Evolutionary conservation across 768 basidiomycete genomes (phyloP), one percentile per base, ranked within the genome.

Genomic region (Hirschioporus abietinus): DNA sequence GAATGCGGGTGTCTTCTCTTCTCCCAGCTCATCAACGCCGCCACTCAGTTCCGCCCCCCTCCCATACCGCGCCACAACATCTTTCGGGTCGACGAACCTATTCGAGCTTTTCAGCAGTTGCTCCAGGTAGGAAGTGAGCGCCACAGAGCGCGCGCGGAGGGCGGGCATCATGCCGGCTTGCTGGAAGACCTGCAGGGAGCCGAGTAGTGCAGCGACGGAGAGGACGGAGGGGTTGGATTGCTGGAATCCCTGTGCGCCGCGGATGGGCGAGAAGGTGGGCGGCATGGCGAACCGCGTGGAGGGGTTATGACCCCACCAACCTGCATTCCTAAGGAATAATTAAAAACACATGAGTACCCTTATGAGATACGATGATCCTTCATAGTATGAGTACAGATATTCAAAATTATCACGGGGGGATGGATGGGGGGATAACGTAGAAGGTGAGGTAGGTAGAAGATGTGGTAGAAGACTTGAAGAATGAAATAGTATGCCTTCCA

Each of bases 281-380:
- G 91, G 89, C 96, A 99, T 99, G 65, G 84, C 80, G 80, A 99
- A 99, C 34, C 97, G 89, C 52, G 95, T 96, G 64, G 80, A 74
- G 30, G 88, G 83, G 72, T 94, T 88, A 75, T 98, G 95, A 60
- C 97, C 97, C 96, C 96, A 99, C 97, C 97, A 99, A 60, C 97
- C 97, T 57, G 94, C 89, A 68, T 87, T 88, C 74, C 97, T 97
- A 70, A 24, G 17, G 15, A 18, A 8, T n/a, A 10, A 30, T 30
- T 20, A 35, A 59, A 17, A 24, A n/a, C 59, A 35, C 30, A 30
- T 30, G 30, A 30, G 30, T 30, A 30, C 30, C 8, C 30, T 30
- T 30, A 8, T 30, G 30, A 30, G 30, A 30, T 30, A 30, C 30
- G 30, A 30, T 3, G 30, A 30, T 30, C 8, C 4, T 30, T 30